These are phyloP conservation scores for Mariannaea sp. DNA, from an alignment of 2,329 filamentous ascomycete genomes.

Conservation along the genomic window DNA sequence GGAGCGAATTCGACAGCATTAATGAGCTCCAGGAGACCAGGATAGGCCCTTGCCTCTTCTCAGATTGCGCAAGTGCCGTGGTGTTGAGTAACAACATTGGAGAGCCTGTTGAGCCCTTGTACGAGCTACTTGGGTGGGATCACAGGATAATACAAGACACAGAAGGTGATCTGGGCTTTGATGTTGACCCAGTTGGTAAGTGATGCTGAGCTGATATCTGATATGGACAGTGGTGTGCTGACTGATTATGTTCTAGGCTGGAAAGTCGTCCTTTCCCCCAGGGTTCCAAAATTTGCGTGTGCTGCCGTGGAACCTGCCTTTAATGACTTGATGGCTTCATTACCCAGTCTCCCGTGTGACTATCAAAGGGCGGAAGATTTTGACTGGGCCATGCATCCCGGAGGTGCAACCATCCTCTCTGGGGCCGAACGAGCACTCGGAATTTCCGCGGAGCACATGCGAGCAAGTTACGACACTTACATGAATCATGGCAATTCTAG, in stretches of 20 bases:
- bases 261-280: conserved; percentile 68
- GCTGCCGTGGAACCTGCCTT: conserved; percentile 59
- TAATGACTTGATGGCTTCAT: conserved; percentile 55
- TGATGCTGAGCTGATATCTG: background rate
- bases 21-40: conserved; percentile 62
- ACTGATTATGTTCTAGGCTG: conserved; percentile 51
- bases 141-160: conserved; percentile 66
- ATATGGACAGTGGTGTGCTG: background rate
- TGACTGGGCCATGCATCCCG: conserved; percentile 76
- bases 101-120: conserved; percentile 50
- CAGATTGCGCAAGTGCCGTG: conserved; percentile 70
- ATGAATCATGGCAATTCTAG: conserved; percentile 71
- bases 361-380: conserved; percentile 60
- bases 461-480: conserved; percentile 72
- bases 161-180: conserved; percentile 66
- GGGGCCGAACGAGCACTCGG: conserved; percentile 64
- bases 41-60: conserved; percentile 70
- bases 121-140: conserved; percentile 69
- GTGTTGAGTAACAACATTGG: conserved; percentile 69
- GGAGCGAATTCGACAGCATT: conserved; percentile 69
- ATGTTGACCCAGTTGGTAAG: conserved; percentile 64
- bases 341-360: conserved; percentile 50
- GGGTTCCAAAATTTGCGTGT: conserved; percentile 62
- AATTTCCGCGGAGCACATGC: conserved; percentile 66
- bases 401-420: conserved; percentile 68